Evolutionary conservation across 768 basidiomycete species (phyloP), one percentile per base, ranked within the genome.

Genomic region (Boletus rubropictus): DNA sequence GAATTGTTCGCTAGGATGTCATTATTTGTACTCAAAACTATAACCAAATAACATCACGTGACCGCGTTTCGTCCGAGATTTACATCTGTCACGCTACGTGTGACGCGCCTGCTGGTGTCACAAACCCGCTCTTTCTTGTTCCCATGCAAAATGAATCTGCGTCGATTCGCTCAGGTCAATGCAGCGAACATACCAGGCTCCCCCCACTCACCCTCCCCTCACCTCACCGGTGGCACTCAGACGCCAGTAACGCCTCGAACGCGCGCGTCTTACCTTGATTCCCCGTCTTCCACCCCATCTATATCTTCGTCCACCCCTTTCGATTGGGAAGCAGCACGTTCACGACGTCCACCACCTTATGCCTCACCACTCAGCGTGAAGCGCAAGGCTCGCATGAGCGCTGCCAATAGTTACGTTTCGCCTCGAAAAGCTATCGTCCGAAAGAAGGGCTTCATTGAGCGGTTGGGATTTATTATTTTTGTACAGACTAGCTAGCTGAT

Each of bases 311-410:
- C 84, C 7, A 65, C 75, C 8, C 85, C 89, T 1, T 92, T 92
- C 57, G 89, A 92, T 69, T 91, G 89, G 89, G 84, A 86, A 25
- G 89, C 89, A 0, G 89, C 82, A 11, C 74, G 84, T n/a, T 74
- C 79, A 1, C 72, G 77, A 41, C 74, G 73, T 51, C 82, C 86
- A 4, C 79, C 89, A 4, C 89, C 89, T 3, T 91, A 85, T 72
- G 72, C 71, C 3, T 81, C 82, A 0, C 86, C 86, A 2, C 60
- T 73, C 7, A 67, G 68, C 42, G 72, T 60, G 42, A 79, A 75
- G 61, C 68, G 69, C 34, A 74, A 58, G 49, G 73, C 52, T 41
- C 64, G 69, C 68, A 75, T 62, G 57, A 72, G 54, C 68, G 64
- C 55, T 31, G 46, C 41, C 46, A 49, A 54, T 27, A 51, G 39